Evolutionary conservation across 352 stramenopile species (phyloP).

Genomic region (Phytophthora ohioensis): DNA sequence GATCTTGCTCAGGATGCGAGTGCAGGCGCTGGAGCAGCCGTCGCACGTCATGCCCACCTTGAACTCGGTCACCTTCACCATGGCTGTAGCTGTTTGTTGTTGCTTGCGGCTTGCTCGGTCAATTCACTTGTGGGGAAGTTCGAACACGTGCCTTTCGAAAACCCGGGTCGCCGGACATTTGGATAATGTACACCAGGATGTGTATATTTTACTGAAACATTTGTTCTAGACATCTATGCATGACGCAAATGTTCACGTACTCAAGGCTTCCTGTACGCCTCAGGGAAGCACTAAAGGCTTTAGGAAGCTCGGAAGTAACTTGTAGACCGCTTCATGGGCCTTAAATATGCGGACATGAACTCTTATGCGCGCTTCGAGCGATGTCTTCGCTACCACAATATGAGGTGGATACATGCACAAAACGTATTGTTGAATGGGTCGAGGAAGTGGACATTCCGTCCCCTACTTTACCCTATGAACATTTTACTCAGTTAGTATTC

Average conservation of each 20-base stretch:
- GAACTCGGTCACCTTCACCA: slow-evolving; percentile 85
- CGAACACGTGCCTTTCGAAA: slow-evolving; percentile 7
- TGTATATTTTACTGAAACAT: too few species aligned
- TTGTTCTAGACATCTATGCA: too few species aligned
- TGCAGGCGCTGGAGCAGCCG: slow-evolving; percentile 90
- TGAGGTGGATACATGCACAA: neutral
- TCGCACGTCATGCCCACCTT: slow-evolving; percentile 93
- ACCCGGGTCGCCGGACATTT: neutral
- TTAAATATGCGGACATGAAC: too few species aligned
- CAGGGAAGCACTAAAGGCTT: too few species aligned
- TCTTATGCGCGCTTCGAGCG: neutral
- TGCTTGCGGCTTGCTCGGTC: slow-evolving; percentile 18
- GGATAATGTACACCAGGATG: neutral
- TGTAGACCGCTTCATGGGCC: too few species aligned
- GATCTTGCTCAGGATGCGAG: slow-evolving; percentile 92
- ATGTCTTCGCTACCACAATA: neutral
- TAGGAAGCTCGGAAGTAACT: too few species aligned
- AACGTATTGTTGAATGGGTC: slow-evolving; percentile 1
- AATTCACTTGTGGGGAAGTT: slow-evolving; percentile 40
- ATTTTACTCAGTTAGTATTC: too few species aligned
- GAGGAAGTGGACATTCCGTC: neutral
- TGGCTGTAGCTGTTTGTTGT: slow-evolving; percentile 28
- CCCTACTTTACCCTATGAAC: neutral
- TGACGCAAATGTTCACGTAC: neutral
- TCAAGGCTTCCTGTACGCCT: neutral